Base-by-base conservation (phyloP, 805 yeast genomes). In the Wickerhamomyces ciferrii region DNA sequence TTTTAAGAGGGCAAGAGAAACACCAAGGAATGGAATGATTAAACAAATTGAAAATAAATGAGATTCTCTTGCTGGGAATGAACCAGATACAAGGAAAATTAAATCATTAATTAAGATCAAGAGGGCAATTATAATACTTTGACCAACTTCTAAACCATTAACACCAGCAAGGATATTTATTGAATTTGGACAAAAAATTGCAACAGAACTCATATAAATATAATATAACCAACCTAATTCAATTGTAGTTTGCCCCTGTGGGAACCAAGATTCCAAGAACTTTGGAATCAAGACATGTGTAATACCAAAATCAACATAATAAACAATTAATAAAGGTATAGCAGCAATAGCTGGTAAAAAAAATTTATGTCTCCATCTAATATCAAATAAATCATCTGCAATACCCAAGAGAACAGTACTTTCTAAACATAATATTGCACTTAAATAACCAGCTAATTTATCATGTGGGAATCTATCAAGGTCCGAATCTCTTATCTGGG, bases 331-430 rank as follows among this genome's bases (percentile, higher is more conserved):
- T 55, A 94, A 72, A 5, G 99, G 99, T 39, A 94, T 81, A 2
- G 96, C 83, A 0, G 97, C 97, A 45, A 94, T 80, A 0, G 96
- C 96, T 0, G 99, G 99, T 53, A 94, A 62, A 58, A 94, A 89
- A 68, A 94, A 89, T 71, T 94, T 94, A 69, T 94, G 96, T 61
- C 99, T 76, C 99, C 99, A 94, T 55, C 96, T 77, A 52, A 94
- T 81, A 65, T 94, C 99, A 60, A 94, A 94, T 56, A 94, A 72
- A 69, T 94, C 99, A 65, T 94, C 99, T 42, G 95, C 85, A 27
- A 94, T 74, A 0, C 99, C 99, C 39, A 94, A 70, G 39, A 94
- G 69, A 15, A 90, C 75, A 63, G 94, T 91, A 53, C 89, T 79
- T 66, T 89, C 89, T 42, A 94, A 67, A 50, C 96, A 88, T 49